Conservation (phyloP, 2,329 filamentous ascomycete genomes). For the Aspergillus sclerotialis region DNA sequence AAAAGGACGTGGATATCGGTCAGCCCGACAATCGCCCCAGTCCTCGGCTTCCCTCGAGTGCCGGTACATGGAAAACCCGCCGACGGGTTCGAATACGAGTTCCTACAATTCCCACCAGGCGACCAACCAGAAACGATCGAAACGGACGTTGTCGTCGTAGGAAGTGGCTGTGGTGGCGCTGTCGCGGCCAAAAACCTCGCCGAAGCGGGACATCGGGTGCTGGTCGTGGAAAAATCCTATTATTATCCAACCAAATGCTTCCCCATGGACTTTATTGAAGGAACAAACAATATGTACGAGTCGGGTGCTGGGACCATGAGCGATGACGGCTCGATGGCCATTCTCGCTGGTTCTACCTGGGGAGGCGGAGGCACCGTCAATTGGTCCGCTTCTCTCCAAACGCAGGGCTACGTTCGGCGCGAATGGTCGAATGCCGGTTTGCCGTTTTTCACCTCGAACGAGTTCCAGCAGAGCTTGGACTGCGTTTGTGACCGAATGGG, state of each 20-base stretch:
- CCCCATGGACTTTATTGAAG: constrained; percentile 63
- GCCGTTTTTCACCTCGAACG: constrained; percentile 63
- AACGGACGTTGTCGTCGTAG: constrained; percentile 77
- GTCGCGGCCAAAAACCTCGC: constrained; percentile 76
- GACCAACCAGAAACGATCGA: constrained; percentile 55
- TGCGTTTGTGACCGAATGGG: constrained; percentile 74
- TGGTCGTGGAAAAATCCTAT: constrained; percentile 78
- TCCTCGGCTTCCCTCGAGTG: constrained; percentile 49
- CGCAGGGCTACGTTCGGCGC: constrained; percentile 67
- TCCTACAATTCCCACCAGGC: constrained; percentile 51
- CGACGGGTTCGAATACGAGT: constrained; percentile 49
- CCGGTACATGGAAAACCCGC: constrained; percentile 47
- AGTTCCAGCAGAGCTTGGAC: constrained; percentile 74
- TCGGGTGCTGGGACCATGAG: constrained; percentile 53
- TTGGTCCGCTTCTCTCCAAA: constrained; percentile 64
- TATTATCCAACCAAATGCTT: constrained; percentile 65
- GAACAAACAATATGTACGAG: constrained; percentile 60
- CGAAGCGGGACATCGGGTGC: constrained; percentile 65
- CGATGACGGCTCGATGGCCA: constrained; percentile 51
- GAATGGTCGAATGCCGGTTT: constrained; percentile 72
- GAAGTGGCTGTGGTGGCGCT: constrained; percentile 78
- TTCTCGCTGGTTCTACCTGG: constrained; percentile 66
- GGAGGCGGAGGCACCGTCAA: constrained; percentile 86
- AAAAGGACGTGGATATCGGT: constrained; percentile 48
- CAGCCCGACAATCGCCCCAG: constrained; percentile 43